Evolutionary conservation across 108 stramenopile species (phyloP).

Genomic region (Mediolabrus comicus): DNA sequence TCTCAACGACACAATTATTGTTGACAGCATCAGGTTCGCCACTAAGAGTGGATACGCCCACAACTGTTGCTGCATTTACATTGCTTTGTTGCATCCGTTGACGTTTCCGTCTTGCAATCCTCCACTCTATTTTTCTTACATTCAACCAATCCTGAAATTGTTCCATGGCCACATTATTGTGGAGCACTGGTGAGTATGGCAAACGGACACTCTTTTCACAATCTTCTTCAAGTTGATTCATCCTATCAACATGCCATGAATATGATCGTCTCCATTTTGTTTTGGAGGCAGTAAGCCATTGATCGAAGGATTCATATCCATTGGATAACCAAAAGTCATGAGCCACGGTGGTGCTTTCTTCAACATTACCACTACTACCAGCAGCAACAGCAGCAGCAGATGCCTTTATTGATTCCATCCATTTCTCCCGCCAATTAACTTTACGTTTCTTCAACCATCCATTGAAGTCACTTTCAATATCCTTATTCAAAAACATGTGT

Average conservation of each 20-base stretch:
- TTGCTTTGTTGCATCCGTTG: conserved; percentile 28
- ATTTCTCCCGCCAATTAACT: conserved; percentile 45
- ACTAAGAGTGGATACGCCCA: not conserved
- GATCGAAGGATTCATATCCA: conserved; percentile 55
- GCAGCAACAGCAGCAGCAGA: not conserved
- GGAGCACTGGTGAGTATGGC: conserved; percentile 7
- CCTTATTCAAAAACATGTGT: conserved; percentile 5
- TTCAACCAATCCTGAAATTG: conserved; percentile 63
- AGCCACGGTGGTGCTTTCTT: conserved; percentile 12
- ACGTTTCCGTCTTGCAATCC: conserved; percentile 57
- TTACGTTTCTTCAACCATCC: conserved; percentile 56
- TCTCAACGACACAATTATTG: not conserved
- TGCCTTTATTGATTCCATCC: not conserved
- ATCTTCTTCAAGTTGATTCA: conserved; percentile 54
- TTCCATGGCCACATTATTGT: not conserved
- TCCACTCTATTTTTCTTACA: conserved; percentile 74
- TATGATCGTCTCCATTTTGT: conserved; percentile 60
- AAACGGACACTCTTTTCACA: conserved; percentile 68
- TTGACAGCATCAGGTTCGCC: not conserved
- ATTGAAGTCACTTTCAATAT: conserved; percentile 29
- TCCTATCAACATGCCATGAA: conserved; percentile 58
- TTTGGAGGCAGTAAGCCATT: conserved; percentile 52
- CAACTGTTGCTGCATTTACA: not conserved
- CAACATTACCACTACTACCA: conserved; percentile 17
- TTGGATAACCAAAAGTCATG: conserved; percentile 70